Base-by-base conservation (phyloP, 1,284 basidiomycete species). In the Apiotrichum brassicae region DNA sequence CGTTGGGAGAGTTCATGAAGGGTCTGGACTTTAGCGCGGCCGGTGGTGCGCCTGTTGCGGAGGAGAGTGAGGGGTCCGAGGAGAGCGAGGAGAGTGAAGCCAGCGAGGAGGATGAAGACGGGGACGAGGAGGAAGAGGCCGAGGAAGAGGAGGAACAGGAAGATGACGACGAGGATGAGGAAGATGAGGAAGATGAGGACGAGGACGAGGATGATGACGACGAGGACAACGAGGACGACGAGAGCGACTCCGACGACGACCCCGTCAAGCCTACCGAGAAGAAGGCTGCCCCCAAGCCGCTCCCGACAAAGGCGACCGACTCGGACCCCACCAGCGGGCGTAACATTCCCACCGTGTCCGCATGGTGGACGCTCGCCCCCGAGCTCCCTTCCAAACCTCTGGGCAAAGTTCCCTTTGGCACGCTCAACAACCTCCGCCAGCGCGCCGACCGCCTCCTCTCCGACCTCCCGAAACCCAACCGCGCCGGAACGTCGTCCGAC, bases 1-100 rank as follows among this genome's bases (percentile, higher is more conserved):
- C 82, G 56, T 73, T 85, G 16, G 76, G 79, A 2, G 76, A 78
- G 43, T 82, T 84, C 64, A 73, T 84, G 61, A 78, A 80, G 58
- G 77, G 71, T 2, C 71, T 84, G 33, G 78, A 81, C 56, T 76
- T 81, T 43, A 65, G 12, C 13, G 61, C 18, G 57, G 54, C 11
- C 2, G 62, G 57, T 11, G 46, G 56, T 24, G 51, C 51, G 6
- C 59, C 60, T 16, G 61, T 62, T 13, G 65, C 59, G 8, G 65
- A 64, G 8, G 63, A 60, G 11, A 60, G 51, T 0, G 58, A 56
- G 14, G 58, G 58, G 3, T 50, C 57, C 6, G 60, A 60, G 16
- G 59, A 55, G 18, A 58, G 56, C 5, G 59, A 54, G 12, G 60
- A 62, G 7, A 50, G 54, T 3, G 52, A 64, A 0, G 65, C 62